phyloP scores from a whole-genome alignment of 768 basidiomycete species.

The Amanita phalloides region DNA sequence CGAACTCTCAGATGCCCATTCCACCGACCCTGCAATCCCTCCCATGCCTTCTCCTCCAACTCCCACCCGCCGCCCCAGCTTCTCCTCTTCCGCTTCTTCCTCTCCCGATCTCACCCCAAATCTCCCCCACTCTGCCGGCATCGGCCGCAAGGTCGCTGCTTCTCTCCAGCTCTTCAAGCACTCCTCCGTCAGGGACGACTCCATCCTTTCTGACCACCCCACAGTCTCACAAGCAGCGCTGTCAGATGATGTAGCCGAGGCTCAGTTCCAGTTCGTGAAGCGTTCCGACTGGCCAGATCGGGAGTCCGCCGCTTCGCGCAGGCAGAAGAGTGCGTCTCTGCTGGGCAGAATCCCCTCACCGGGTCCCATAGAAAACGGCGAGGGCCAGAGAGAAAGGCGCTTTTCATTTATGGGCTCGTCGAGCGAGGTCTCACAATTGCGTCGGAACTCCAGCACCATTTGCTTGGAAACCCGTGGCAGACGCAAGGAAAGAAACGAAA shows the following conservation, averaged over 20 bases:
- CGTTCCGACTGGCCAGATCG: constrained; percentile 81
- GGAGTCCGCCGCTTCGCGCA: constrained; percentile 57
- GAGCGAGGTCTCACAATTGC: constrained; percentile 38
- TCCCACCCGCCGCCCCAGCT: constrained; percentile 22
- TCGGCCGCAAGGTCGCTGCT: constrained; percentile 77
- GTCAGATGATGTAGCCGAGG: constrained; percentile 44
- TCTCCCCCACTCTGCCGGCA: constrained; percentile 30
- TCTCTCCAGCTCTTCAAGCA: constrained; percentile 78
- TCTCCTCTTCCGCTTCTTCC: constrained; percentile 23
- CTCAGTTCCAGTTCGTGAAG: constrained; percentile 74
- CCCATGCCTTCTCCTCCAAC: constrained; percentile 16
- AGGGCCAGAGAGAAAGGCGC: neutral
- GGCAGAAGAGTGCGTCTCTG: constrained; percentile 56
- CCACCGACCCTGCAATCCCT: constrained; percentile 21
- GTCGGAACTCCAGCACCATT: constrained; percentile 41
- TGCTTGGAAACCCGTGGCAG: constrained; percentile 45
- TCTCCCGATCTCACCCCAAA: constrained; percentile 16
- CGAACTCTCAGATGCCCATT: constrained; percentile 32
- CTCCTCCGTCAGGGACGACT: constrained; percentile 34
- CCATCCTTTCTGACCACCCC: constrained; percentile 18
- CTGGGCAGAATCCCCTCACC: constrained; percentile 47
- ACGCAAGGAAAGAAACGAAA: constrained; percentile 42
- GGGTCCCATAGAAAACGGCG: constrained; percentile 24
- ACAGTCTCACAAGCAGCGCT: constrained; percentile 24
- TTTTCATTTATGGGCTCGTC: constrained; percentile 9